phyloP scores from a whole-genome alignment of 2,329 filamentous ascomycete genomes.

The Colletotrichum echinochloae region DNA sequence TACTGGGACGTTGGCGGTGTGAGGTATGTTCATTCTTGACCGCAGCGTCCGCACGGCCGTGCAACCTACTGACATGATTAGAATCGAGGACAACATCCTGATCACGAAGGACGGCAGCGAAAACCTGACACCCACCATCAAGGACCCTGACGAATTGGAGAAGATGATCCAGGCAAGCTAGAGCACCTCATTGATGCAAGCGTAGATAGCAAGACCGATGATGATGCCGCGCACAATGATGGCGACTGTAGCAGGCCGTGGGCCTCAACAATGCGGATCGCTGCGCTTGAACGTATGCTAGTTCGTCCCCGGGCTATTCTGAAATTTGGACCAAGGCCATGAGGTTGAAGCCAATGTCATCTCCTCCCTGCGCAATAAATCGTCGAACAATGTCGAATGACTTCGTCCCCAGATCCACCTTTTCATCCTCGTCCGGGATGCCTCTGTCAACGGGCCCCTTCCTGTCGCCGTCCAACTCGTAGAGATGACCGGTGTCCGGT shows the following conservation, averaged over 20 bases:
- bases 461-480: constrained; percentile 76
- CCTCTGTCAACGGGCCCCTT: constrained; percentile 73
- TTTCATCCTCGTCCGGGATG: constrained; percentile 54
- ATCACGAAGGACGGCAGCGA: constrained; percentile 77
- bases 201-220: background rate
- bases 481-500: constrained; percentile 63
- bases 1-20: constrained; percentile 89
- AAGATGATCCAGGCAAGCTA: constrained; percentile 51
- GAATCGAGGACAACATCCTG: constrained; percentile 78
- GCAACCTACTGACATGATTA: constrained; percentile 44
- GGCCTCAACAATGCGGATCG: no score
- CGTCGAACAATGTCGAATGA: constrained; percentile 65
- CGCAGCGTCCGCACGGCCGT: background rate
- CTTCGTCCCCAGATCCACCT: constrained; percentile 63
- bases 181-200: background rate
- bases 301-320: background rate
- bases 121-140: constrained; percentile 79
- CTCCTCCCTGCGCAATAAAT: constrained; percentile 47
- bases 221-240: background rate
- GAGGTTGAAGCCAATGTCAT: constrained; percentile 48
- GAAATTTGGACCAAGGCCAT: constrained; percentile 45
- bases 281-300: background rate
- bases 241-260: background rate
- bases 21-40: constrained; percentile 56
- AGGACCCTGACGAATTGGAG: constrained; percentile 74